A percentile compares a stretch with the other conserved stretches of the same genome.
Conservation (phyloP, 164 flowering plant genomes). For the Saururus chinensis region DNA sequence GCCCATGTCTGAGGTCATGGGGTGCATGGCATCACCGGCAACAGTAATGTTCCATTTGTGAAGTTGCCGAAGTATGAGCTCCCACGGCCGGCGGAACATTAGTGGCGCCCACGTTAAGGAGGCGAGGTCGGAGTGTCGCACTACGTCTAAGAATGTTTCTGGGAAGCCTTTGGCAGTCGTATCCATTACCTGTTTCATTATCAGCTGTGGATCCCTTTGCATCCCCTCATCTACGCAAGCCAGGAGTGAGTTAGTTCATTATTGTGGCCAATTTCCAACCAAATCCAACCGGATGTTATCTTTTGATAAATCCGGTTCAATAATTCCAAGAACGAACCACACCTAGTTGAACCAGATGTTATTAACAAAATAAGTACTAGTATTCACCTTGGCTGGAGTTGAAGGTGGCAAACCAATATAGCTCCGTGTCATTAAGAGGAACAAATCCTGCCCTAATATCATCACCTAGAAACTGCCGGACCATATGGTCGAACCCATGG, state of each 20-base stretch:
- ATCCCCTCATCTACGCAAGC: neutral
- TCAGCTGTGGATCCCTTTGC: constrained; percentile 7
- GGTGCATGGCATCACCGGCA: constrained; percentile 29
- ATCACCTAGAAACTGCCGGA: constrained; percentile 17
- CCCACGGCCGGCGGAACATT: constrained; percentile 30
- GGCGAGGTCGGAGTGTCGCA: constrained; percentile 13
- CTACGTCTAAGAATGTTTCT: constrained; percentile 9
- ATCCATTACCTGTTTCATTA: constrained; percentile 14
- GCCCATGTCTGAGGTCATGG: constrained; percentile 20
- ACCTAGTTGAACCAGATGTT: neutral
- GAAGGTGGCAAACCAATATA: constrained; percentile 28
- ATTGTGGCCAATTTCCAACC: neutral
- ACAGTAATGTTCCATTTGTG: constrained; percentile 22
- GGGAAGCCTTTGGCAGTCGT: constrained; percentile 13
- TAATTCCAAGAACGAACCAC: neutral
- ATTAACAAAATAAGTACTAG: neutral
- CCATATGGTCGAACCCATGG: constrained; percentile 27
- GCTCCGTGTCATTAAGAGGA: constrained; percentile 25
- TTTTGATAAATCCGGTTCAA: neutral
- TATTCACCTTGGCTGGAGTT: constrained; percentile 1
- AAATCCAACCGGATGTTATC: no score
- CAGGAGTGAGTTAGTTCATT: neutral
- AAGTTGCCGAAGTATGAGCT: constrained; percentile 16
- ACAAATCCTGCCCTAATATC: constrained; percentile 25
- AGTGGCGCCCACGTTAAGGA: constrained; percentile 21